Percentiles rank a stretch among this genome's conserved stretches.
These are phyloP conservation scores for Grifola frondosa DNA, from an alignment of 1,284 basidiomycete species.

Conservation along the genomic window DNA sequence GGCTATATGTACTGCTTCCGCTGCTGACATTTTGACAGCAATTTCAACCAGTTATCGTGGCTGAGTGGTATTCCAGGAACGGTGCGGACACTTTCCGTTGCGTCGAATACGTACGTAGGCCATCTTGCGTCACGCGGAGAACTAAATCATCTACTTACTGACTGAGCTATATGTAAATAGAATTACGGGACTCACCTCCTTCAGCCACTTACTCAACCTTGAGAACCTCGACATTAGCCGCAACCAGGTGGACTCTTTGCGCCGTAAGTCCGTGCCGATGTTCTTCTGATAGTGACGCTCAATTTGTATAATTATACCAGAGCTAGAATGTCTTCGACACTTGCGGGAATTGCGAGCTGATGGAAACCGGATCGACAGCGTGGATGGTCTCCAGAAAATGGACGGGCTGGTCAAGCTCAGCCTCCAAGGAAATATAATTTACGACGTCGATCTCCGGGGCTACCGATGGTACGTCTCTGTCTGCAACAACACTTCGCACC, in stretches of 20 bases:
- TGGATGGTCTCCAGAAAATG: constrained; percentile 81
- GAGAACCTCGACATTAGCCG: constrained; percentile 89
- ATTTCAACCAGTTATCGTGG: constrained; percentile 82
- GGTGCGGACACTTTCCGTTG: constrained; percentile 79
- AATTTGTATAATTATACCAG: constrained; percentile 38
- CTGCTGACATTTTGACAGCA: constrained; percentile 45
- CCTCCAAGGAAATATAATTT: constrained; percentile 75
- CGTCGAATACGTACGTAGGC: constrained; percentile 67
- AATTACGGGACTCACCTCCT: constrained; percentile 86
- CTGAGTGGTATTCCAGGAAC: constrained; percentile 81
- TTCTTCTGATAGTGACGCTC: constrained; percentile 6
- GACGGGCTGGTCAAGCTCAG: constrained; percentile 84
- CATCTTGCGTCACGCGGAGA: too few relatives aligned
- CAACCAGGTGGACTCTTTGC: constrained; percentile 86
- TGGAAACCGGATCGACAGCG: constrained; percentile 72
- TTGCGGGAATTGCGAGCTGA: constrained; percentile 89
- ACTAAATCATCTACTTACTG: neutral
- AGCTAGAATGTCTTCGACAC: constrained; percentile 82
- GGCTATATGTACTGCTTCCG: neutral
- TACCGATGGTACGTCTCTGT: constrained; percentile 66
- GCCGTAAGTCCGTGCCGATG: constrained; percentile 56
- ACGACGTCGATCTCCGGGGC: constrained; percentile 58
- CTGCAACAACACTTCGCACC: neutral
- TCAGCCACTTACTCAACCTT: constrained; percentile 83
- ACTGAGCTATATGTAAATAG: constrained; percentile 33